Evolutionary conservation across 2,329 filamentous ascomycete genomes (phyloP), one percentile per base, ranked within the genome.

Genomic region (Apiospora malaysiana): DNA sequence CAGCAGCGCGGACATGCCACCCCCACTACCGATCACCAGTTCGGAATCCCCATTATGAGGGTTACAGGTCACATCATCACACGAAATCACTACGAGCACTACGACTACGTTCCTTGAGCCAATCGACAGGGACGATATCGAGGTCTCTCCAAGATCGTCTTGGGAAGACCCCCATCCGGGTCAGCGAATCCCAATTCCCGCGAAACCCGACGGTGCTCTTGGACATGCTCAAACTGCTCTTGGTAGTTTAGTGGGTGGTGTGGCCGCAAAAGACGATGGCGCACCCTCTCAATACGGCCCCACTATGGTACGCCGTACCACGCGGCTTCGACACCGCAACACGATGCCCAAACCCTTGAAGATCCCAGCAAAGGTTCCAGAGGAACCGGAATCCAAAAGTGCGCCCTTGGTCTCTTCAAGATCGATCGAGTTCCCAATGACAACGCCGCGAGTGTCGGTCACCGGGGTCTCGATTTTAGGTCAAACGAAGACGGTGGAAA

Each of bases 21-120:
- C 45, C 67, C 56, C 68, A n/a, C 40, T 66, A n/a, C 56, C 68
- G 23, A 14, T 27, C 23, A 37, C 42, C 42, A 69, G 68, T 47
- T 63, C 51, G 42, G 68, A 69, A 47, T 43, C 80, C 75, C 79
- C 81, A 65, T 87, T 87, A 86, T 91, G 87, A 89, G 83, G 84
- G 81, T 85, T 79, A 82, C 85, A 89, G 87, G 88, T 83, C 86
- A 85, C 85, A 84, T 82, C 85, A 83, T 81, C 81, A 82, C 82
- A 83, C 78, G 79, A 79, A 78, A 76, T 81, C 80, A 79, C 80
- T 74, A 77, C 77, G 72, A 74, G 75, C 75, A 73, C 74, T 71
- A 72, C 71, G 71, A 72, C 73, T 68, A 72, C 74, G 70, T 75
- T 74, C 71, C 77, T 72, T 70, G 69, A 68, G 71, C 69, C 69